Percentiles rank a stretch among this genome's conserved stretches.
phyloP scores from a whole-genome alignment of 2,329 filamentous ascomycete species.

The Catunica adiposa region DNA sequence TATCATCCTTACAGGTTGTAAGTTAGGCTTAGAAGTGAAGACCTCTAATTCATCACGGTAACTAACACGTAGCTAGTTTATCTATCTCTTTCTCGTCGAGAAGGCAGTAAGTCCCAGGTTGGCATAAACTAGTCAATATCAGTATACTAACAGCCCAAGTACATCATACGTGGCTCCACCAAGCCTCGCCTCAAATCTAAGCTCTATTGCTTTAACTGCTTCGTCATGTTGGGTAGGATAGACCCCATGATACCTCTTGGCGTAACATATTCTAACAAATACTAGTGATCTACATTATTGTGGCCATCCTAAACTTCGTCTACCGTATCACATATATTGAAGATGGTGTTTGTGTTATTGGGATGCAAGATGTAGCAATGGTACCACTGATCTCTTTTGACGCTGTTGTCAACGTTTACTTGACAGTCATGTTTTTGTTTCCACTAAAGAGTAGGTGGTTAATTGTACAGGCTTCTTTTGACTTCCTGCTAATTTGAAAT shows the following conservation, averaged over 20 bases:
- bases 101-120: slow-evolving; percentile 32
- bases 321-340: slow-evolving; percentile 41
- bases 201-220: slow-evolving; percentile 44
- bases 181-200: slow-evolving; percentile 37
- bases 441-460: slow-evolving; percentile 33
- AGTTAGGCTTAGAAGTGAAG: too few species aligned
- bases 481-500: too few species aligned
- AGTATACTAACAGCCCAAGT: slow-evolving; percentile 21
- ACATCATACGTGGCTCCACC: slow-evolving; percentile 39
- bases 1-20: slow-evolving; percentile 5
- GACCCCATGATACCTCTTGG: background rate
- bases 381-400: slow-evolving; percentile 46
- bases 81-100: slow-evolving; percentile 50
- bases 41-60: too few species aligned
- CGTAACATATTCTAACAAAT: background rate
- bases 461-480: too few species aligned
- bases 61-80: slow-evolving; percentile 24
- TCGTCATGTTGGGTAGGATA: slow-evolving; percentile 29
- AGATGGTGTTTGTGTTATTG: slow-evolving; percentile 41
- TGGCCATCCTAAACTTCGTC: slow-evolving; percentile 42
- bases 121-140: too few species aligned
- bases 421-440: slow-evolving; percentile 46
- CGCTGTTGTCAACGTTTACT: slow-evolving; percentile 43
- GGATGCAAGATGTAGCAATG: slow-evolving; percentile 41
- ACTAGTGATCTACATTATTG: slow-evolving; percentile 26